Base-by-base conservation (phyloP, 2,329 filamentous ascomycete species). In the Zasmidium angulare region DNA sequence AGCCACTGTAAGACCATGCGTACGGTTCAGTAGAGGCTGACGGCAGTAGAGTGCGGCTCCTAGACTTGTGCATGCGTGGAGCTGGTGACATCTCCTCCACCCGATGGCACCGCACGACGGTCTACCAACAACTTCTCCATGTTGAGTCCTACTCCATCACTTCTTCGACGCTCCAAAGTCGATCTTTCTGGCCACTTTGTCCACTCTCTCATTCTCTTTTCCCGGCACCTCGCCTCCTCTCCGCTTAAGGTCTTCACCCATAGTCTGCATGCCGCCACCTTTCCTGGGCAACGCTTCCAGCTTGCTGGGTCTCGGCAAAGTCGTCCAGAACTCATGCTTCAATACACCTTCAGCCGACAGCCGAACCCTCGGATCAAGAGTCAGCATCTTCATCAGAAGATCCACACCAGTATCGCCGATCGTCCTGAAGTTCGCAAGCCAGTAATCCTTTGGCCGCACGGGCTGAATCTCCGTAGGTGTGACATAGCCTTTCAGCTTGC, bases 391-490 rank as follows among this genome's bases (percentile, higher is more conserved):
- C 81, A 95, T 90, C 53, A 99, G 81, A 60, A 99, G 78, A 73
- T 98, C 93, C 26, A 96, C 91, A 47, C 95, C 95, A 53, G 91
- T 85, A 10, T 86, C 78, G 21, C 93, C 95, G 10, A 93, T 85
- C 11, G 89, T 89, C 56, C 89, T 87, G 71, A 99, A 97, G 62
- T 86, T 85, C 55, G 81, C 79, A 71, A 89, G 81, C 80, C 91
- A 97, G 71, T 89, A 88, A 57, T 89, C 86, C 62, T 84, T 84
- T 1, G 86, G 85, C 63, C 85, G 84, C 21, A 83, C 66, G 1
- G 75, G 91, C 68, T 68, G 85, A 79, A 77, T 65, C 62, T 86
- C 82, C 62, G 85, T 84, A 1, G 88, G 83, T 1, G 89, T 84
- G n/a, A 92, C 85, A 76, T 95, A 99, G 60, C 88, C 88, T 14